Conservation (phyloP, 2,329 filamentous ascomycete species). For the Daldinia sp. region DNA sequence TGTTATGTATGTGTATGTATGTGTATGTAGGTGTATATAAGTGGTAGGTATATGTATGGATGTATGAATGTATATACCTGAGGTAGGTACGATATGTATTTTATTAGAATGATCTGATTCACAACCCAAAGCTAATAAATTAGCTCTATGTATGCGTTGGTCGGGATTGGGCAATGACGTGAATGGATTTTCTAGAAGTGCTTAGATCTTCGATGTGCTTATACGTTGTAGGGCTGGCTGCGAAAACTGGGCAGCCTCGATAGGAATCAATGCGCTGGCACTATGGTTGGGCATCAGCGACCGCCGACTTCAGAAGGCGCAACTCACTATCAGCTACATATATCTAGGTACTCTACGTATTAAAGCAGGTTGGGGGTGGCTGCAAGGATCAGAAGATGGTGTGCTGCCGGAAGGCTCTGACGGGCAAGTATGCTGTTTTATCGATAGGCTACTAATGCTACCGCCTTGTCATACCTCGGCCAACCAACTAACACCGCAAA, state of each 20-base stretch:
- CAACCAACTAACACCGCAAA: slow-evolving; percentile 4
- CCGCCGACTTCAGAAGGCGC: slow-evolving; percentile 25
- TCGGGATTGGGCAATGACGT: slow-evolving; percentile 44
- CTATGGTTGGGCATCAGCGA: slow-evolving; percentile 52
- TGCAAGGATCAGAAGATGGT: slow-evolving; percentile 23
- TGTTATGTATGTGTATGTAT: slow-evolving; percentile 23
- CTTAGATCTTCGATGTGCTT: slow-evolving; percentile 42
- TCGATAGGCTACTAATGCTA: slow-evolving; percentile 31
- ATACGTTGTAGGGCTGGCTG: slow-evolving; percentile 42
- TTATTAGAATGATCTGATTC: slow-evolving; percentile 33
- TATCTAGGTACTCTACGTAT: slow-evolving; percentile 18
- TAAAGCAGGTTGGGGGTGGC: slow-evolving; percentile 26
- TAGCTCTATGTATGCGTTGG: slow-evolving; percentile 41
- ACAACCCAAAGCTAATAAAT: slow-evolving; percentile 40
- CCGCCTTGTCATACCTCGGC: background rate
- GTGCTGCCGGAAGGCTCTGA: slow-evolving; percentile 27
- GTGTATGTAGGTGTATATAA: slow-evolving; percentile 12
- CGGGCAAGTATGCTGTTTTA: slow-evolving; percentile 28
- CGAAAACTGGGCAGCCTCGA: slow-evolving; percentile 45
- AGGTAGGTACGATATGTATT: slow-evolving; percentile 4
- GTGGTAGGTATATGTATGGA: slow-evolving; percentile 14
- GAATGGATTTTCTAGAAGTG: slow-evolving; percentile 40
- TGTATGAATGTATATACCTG: background rate
- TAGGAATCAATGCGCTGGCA: slow-evolving; percentile 52
- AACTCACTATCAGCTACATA: background rate